Evolutionary conservation across 208 protist species (phyloP), one percentile per base, ranked within the genome.

Genomic region (Leishmania martiniquensis): DNA sequence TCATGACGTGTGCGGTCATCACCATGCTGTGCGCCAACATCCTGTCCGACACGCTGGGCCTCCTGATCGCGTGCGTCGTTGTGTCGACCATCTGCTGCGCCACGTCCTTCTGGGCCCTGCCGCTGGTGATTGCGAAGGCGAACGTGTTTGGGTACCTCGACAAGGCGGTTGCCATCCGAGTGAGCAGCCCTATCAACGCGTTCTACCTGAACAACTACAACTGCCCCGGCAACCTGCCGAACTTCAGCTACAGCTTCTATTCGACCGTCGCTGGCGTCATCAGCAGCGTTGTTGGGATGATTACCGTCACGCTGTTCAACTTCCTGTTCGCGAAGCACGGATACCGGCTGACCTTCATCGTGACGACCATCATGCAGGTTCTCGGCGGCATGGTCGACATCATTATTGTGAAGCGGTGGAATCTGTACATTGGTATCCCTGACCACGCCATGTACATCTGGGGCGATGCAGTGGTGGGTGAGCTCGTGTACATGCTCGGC

Each of bases 401-500:
- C 44, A 84, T 92, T 51, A 91, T 95, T 32, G 85, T 93, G 66
- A 78, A 89, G 81, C 88, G 89, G 22, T 94, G 90, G 90, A 94
- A 94, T 80, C 25, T 75, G 49, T 39, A 83, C 44, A 77, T 85
- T 44, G 72, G 82, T 37, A 85, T 92, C 57, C 87, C 84, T 9
- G 89, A 95, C 75, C 74, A 87, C 20, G 80, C 81, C 70, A 87
- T 92, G 77, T 96, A 90, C 84, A 79, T 95, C 34, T 71, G 89
- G 25, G 89, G 91, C 42, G 77, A 92, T 47, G 78, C 80, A 25
- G 84, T 95, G 13, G 81, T 97, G 7, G 76, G 84, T 25, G 76
- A 94, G 75, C 67, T 93, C 22, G 83, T 71, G 47, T 90, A 87
- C 66, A 90, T 91, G 84, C 77, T 97, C 0, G 74, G 75, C 55